phyloP scores from a whole-genome alignment of 2,329 filamentous ascomycete species.

The Trichoderma koningii region DNA sequence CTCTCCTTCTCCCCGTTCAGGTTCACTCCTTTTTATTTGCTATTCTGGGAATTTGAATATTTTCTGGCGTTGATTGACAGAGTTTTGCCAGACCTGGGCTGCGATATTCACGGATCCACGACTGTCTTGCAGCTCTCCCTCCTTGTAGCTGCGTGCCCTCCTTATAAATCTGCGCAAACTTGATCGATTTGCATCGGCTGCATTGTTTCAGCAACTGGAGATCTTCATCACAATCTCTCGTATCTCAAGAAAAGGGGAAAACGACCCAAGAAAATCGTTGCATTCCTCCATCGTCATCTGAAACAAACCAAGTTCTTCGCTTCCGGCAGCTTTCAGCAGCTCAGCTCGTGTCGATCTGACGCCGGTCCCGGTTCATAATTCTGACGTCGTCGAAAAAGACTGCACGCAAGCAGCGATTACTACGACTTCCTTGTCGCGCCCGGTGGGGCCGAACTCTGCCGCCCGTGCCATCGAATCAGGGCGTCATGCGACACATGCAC shows the following conservation, averaged over 20 bases:
- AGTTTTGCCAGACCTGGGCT: background rate
- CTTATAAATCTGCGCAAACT: background rate
- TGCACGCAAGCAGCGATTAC: background rate
- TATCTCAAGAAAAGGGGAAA: no score
- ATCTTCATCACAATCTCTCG: no score
- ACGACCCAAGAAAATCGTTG: no score
- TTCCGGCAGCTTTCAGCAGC: no score
- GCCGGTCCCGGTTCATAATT: no score
- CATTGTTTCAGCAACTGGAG: no score
- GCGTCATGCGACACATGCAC: constrained; percentile 27
- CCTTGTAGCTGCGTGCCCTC: background rate
- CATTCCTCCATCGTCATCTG: background rate
- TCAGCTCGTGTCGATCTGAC: no score
- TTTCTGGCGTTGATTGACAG: background rate
- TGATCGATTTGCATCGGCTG: background rate
- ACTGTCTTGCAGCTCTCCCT: background rate
- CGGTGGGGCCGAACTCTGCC: constrained; percentile 11
- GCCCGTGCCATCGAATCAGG: background rate
- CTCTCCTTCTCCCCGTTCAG: background rate
- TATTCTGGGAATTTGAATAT: background rate
- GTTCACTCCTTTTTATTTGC: background rate
- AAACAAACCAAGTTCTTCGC: background rate
- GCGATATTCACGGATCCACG: constrained; percentile 9
- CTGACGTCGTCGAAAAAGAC: constrained; percentile 5
- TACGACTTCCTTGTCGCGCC: background rate